Conservation (phyloP, 192 early-diverging fungal species). For the Coemansia sp. region DNA sequence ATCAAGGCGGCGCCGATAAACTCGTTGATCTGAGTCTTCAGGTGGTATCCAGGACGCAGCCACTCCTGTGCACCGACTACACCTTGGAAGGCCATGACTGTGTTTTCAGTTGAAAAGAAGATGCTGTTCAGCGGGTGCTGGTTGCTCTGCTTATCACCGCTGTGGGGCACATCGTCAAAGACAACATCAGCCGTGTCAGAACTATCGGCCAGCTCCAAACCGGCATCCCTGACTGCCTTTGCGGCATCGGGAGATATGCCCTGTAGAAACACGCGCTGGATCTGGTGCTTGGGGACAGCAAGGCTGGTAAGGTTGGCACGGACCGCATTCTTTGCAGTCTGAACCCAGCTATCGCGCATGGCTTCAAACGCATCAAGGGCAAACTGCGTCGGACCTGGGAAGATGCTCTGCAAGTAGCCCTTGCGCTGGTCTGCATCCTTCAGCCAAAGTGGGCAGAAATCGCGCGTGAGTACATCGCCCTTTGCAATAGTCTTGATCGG, state of each 20-base stretch:
- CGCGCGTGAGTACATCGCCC: conserved; percentile 56
- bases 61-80: conserved; percentile 33
- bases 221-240: conserved; percentile 14
- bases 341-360: conserved; percentile 18
- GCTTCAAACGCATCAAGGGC: conserved; percentile 30
- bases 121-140: conserved; percentile 35
- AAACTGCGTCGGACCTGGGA: conserved; percentile 34
- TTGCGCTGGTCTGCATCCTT: conserved; percentile 42
- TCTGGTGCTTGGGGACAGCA: conserved; percentile 6
- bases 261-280: conserved; percentile 25
- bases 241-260: conserved; percentile 5
- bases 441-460: conserved; percentile 61
- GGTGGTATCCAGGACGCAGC: conserved; percentile 34
- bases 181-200: conserved; percentile 34
- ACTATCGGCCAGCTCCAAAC: conserved; percentile 10
- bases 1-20: conserved; percentile 48
- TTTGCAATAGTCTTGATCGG: conserved; percentile 55
- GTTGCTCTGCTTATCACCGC: conserved; percentile 15
- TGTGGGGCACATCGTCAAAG: conserved; percentile 20
- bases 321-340: conserved; percentile 15
- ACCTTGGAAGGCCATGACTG: conserved; percentile 32
- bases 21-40: conserved; percentile 40
- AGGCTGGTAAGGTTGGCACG: conserved; percentile 6
- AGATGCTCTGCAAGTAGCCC: conserved; percentile 57
- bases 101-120: conserved; percentile 24